A percentile compares a stretch with the other conserved stretches of the same genome.
phyloP scores from a whole-genome alignment of 352 stramenopile genomes.

The Globisporangium emineosum region DNA sequence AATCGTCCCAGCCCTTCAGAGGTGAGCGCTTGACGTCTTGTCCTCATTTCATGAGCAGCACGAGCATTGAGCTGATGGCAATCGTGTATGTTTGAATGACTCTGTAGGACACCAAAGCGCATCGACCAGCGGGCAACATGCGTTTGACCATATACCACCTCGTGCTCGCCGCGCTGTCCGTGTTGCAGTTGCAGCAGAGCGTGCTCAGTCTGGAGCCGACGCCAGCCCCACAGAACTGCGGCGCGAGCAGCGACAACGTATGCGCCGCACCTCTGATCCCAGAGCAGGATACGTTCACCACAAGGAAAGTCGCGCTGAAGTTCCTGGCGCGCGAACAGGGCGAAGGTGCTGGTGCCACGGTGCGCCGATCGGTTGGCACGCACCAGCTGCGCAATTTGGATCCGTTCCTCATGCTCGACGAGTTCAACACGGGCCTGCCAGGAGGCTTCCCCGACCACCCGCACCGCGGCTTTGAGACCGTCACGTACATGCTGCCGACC shows the following conservation, averaged over 20 bases:
- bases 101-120: background rate
- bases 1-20: background rate
- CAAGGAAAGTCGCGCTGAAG: slow-evolving; percentile 40
- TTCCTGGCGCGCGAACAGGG: slow-evolving; percentile 53
- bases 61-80: background rate
- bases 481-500: slow-evolving; percentile 85
- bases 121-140: background rate
- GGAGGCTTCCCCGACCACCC: slow-evolving; percentile 90
- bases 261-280: background rate
- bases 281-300: slow-evolving; percentile 17
- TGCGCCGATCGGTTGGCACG: slow-evolving; percentile 53
- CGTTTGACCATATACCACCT: background rate
- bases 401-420: slow-evolving; percentile 62
- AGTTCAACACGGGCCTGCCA: slow-evolving; percentile 47
- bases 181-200: slow-evolving; percentile 9
- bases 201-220: slow-evolving; percentile 4
- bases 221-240: slow-evolving; percentile 5
- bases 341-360: slow-evolving; percentile 52
- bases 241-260: background rate
- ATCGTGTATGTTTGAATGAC: background rate
- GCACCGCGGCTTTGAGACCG: slow-evolving; percentile 90
- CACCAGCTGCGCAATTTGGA: slow-evolving; percentile 44
- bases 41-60: background rate
- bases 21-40: background rate
- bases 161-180: slow-evolving; percentile 3